A percentile compares a stretch with the other conserved stretches of the same genome.
Evolutionary conservation across 73 alveolate genomes (phyloP).

Genomic region (Strombidium stylifer): DNA sequence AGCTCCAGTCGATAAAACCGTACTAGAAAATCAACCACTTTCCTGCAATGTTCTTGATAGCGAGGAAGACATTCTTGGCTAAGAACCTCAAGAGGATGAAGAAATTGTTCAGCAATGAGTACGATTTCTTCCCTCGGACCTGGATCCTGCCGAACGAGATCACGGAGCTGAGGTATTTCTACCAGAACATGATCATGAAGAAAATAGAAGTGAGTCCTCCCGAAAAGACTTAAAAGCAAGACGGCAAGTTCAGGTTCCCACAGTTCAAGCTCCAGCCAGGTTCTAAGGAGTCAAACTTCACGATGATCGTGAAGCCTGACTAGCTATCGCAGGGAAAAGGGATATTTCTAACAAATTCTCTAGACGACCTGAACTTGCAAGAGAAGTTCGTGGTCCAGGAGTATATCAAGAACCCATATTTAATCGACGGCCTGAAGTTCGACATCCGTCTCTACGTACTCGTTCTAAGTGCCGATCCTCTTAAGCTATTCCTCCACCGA

Average conservation of each 20-base stretch:
- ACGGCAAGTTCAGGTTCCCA: too few species aligned
- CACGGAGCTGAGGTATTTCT: constrained; percentile 35
- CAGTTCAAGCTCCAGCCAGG: too few species aligned
- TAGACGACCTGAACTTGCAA: constrained; percentile 23
- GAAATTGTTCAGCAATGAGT: constrained; percentile 52
- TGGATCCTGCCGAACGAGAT: constrained; percentile 59
- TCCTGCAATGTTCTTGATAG: constrained; percentile 57
- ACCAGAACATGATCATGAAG: neutral
- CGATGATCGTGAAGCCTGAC: constrained; percentile 51
- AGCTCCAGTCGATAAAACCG: constrained; percentile 49
- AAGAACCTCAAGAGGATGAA: constrained; percentile 52
- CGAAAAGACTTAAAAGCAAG: too few species aligned
- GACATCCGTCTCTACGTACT: constrained; percentile 82
- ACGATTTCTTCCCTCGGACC: constrained; percentile 49
- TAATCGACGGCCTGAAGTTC: constrained; percentile 72
- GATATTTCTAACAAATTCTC: constrained; percentile 28
- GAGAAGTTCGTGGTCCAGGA: constrained; percentile 59
- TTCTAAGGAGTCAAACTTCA: too few species aligned
- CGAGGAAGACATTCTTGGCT: constrained; percentile 53
- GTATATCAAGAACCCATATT: constrained; percentile 77
- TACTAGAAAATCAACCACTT: constrained; percentile 61
- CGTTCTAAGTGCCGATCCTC: constrained; percentile 79
- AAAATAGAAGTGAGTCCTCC: too few species aligned
- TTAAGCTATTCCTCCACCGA: constrained; percentile 71
- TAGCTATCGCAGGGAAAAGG: constrained; percentile 53